Evolutionary conservation across 371 early-diverging fungal species (phyloP), one percentile per base, ranked within the genome.

Genomic region (Umbelopsis sp.): DNA sequence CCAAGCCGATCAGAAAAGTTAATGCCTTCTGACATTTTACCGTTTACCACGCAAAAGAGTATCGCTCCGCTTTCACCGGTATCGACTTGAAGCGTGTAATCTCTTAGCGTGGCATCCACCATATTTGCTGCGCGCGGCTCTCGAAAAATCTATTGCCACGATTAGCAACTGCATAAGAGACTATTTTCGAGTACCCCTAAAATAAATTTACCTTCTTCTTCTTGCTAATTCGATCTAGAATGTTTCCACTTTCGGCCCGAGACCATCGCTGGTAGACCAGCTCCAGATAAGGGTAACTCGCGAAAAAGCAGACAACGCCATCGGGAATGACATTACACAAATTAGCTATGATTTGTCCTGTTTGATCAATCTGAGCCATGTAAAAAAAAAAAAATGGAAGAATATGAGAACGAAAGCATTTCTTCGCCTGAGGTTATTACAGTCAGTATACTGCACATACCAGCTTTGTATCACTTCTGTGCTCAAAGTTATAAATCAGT

Each of bases 11-110:
- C 96, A 5, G 93, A 89, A 65, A 97, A 98, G 74, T 99, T 97
- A 74, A 99, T 97, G 5, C 99, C 99, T 80, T 99, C 99, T 67
- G 95, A 95, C 86, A 99, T 87, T 73, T 92, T 94, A 8, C 99
- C 99, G 24, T 97, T 97, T 3, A 99, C 95, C 1, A 99, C 99
- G 67, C 94, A 92, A 52, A 99, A 81, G 52, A 99, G 72, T 14
- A 99, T 73, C 0, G 96, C 94, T 0, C 98, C 98, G 0, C 73
- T 78, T 44, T 35, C 65, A 7, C 70, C 52, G 4, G 70, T 65
- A 5, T 84, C 79, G 37, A 87, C 86, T n/a, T 76, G 78, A 16
- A 76, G 62, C 2, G 80, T 70, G 72, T 93, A 94, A 10, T 90
- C 87, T 14, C 80, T 71, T 18, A 94, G 71, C 22, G 86, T 80